A percentile compares a stretch with the other conserved stretches of the same genome.
Conservation (phyloP, 2,329 filamentous ascomycete genomes). For the Epichloe uncinata region DNA sequence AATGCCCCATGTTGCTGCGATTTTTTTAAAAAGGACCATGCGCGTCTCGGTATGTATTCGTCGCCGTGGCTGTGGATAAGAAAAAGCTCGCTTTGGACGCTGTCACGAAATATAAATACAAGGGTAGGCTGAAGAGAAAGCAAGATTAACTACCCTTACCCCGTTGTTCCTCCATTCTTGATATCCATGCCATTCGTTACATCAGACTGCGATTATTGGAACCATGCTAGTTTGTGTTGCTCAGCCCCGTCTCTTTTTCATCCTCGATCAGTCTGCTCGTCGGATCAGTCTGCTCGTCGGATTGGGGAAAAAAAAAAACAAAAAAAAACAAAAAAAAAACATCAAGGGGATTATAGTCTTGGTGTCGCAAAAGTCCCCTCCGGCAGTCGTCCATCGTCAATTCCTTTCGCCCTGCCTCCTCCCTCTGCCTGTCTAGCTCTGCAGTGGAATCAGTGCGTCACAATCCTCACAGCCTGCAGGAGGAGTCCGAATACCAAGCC, state of each 20-base stretch:
- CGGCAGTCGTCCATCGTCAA: too few species aligned
- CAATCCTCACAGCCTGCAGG: slow-evolving; percentile 66
- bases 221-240: too few species aligned
- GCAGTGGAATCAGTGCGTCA: slow-evolving; percentile 43
- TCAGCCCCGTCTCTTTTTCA: too few species aligned
- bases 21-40: not conserved
- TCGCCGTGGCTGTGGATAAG: not conserved
- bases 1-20: not conserved
- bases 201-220: not conserved
- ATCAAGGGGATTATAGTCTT: too few species aligned
- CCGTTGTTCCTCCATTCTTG: not conserved
- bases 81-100: not conserved
- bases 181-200: not conserved
- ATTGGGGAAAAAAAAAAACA: too few species aligned
- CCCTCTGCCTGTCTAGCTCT: not conserved
- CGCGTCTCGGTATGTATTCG: not conserved
- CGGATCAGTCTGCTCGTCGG: too few species aligned
- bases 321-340: too few species aligned
- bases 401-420: too few species aligned
- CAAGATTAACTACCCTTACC: not conserved
- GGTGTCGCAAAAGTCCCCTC: too few species aligned
- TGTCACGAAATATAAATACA: not conserved
- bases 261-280: too few species aligned
- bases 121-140: not conserved
- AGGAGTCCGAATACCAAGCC: slow-evolving; percentile 82